Percentiles rank a stretch among this genome's conserved stretches.
These are phyloP conservation scores for Talaromyces funiculosus DNA, from an alignment of 2,329 filamentous ascomycete species.

Conservation along the genomic window DNA sequence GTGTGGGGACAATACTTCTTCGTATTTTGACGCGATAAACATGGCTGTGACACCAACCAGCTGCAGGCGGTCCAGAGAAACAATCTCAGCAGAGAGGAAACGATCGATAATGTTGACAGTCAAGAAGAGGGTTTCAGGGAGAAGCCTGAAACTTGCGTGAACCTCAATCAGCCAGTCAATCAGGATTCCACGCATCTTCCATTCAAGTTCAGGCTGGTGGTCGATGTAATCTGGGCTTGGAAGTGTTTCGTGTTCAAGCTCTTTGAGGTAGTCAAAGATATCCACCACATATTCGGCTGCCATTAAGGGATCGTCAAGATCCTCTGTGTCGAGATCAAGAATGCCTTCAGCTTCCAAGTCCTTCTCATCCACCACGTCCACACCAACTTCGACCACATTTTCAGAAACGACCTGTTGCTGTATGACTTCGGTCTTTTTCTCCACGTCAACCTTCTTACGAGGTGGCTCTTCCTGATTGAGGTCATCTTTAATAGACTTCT, in stretches of 20 bases:
- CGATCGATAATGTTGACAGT: conserved; percentile 98
- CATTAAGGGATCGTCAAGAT: conserved; percentile 92
- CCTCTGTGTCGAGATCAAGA: conserved; percentile 71
- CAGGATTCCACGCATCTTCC: conserved; percentile 97
- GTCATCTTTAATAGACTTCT: conserved; percentile 57
- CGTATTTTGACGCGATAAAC: conserved; percentile 99
- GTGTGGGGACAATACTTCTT: conserved; percentile 94
- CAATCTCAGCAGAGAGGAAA: conserved; percentile 91
- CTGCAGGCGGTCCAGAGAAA: conserved; percentile 92
- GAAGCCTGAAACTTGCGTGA: conserved; percentile 89
- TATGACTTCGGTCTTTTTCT: conserved; percentile 41
- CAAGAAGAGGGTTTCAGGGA: conserved; percentile 94
- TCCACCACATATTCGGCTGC: conserved; percentile 95
- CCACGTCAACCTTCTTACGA: conserved; percentile 59
- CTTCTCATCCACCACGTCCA: conserved; percentile 38
- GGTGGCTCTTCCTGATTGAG: conserved; percentile 56
- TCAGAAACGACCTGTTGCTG: conserved; percentile 32
- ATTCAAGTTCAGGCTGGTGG: conserved; percentile 89
- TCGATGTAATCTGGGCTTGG: conserved; percentile 94
- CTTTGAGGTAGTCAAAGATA: conserved; percentile 91
- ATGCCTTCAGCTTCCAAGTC: conserved; percentile 30
- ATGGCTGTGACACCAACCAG: conserved; percentile 96
- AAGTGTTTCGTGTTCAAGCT: conserved; percentile 73
- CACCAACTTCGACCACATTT: conserved; percentile 25
- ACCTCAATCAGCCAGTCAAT: conserved; percentile 99